Conservation (phyloP, 2,329 filamentous ascomycete species). For the Clonostachys rosea region DNA sequence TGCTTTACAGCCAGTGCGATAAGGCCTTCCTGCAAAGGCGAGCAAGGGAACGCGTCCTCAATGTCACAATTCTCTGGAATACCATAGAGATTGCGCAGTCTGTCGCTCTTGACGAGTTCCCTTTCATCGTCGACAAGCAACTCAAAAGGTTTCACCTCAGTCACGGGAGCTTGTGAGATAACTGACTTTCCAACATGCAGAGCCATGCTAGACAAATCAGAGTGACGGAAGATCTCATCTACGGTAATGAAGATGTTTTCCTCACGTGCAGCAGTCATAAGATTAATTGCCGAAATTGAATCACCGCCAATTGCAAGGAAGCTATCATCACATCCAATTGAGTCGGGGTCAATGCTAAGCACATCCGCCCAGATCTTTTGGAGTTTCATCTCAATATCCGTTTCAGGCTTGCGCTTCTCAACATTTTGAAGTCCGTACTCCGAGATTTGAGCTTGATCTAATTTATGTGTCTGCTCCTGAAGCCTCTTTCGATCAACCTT, state of each 20-base stretch:
- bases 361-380: slow-evolving; percentile 20
- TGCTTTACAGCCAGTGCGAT: background rate
- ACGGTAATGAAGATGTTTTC: background rate
- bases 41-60: slow-evolving; percentile 2
- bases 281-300: slow-evolving; percentile 8
- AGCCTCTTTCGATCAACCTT: slow-evolving; percentile 8
- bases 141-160: background rate
- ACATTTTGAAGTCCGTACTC: slow-evolving; percentile 14
- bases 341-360: background rate
- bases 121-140: background rate
- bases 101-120: too few relatives aligned
- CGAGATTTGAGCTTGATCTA: slow-evolving; percentile 5
- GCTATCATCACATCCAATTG: slow-evolving; percentile 4
- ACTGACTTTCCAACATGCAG: background rate
- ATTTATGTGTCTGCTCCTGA: background rate
- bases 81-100: background rate
- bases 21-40: slow-evolving; percentile 3
- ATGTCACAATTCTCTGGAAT: background rate
- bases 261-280: slow-evolving; percentile 1
- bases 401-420: slow-evolving; percentile 7
- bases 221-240: background rate
- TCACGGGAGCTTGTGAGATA: too few relatives aligned
- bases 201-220: background rate
- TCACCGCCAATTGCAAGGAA: slow-evolving; percentile 10
- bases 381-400: slow-evolving; percentile 16